Base-by-base conservation (phyloP, 768 basidiomycete genomes). In the Russula ochroleuca region DNA sequence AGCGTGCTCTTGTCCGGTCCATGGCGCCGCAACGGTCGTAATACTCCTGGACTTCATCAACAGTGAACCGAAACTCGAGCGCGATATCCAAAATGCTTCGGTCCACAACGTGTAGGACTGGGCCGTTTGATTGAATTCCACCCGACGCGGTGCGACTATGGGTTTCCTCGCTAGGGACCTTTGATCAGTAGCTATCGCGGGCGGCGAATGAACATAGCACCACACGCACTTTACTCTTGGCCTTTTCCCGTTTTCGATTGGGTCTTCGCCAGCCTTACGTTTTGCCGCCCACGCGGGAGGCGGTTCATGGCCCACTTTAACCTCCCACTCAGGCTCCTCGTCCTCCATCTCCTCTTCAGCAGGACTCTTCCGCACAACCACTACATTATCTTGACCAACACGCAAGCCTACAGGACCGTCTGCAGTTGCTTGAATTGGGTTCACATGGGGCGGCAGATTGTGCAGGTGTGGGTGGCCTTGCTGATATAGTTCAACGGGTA, bases 221-320 rank as follows among this genome's bases (percentile, higher is more conserved):
- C 28, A 8, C 25, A 68, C 80, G 67, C 66, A 83, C 83, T 71
- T 73, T 14, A 72, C 62, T 64, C 77, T 83, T 21, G 71, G 64
- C 62, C 79, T 75, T 72, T 88, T 88, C 35, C 57, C 55, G 45
- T 38, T 57, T 37, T 53, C 62, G 38, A 72, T 72, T 1, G 69
- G 61, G n/a, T 81, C 79, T 41, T 79, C 77, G 31, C 71, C 37
- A 1, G 60, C 73, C 65, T 80, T 84, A 37, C 85, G 78, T 71
- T 90, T 89, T 3, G 79, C 84, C 90, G 79, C 84, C 90, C 90
- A 92, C 21, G 74, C 28, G 2, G 90, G 90, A 15, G 85, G 85
- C 21, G 85, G 79, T 19, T 77, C 81, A 67, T 81, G 75, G 3
- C 89, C 87, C 47, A 87, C 77, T 54, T 80, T 81, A 37, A 91